Conservation (phyloP, 2,329 filamentous ascomycete genomes). For the Fusarium musae region DNA sequence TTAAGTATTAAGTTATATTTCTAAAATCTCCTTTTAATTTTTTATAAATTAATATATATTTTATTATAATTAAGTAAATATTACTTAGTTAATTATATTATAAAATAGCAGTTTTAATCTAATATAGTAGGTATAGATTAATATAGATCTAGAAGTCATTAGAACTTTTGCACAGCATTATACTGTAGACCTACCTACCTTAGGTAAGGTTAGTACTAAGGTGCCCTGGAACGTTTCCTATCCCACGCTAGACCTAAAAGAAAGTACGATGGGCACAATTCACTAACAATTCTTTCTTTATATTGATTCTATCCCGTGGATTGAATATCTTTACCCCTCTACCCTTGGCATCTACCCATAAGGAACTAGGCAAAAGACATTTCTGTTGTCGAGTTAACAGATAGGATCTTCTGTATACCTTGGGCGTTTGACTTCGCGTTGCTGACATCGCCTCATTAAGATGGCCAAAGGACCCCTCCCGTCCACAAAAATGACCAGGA, state of each 20-base stretch:
- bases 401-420: not conserved
- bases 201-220: not conserved
- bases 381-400: not conserved
- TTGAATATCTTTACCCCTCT: not conserved
- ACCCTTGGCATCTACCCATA: not conserved
- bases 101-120: too few relatives aligned
- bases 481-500: conserved; percentile 36
- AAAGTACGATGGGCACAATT: conserved; percentile 17
- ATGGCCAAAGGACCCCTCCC: conserved; percentile 31
- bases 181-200: not conserved
- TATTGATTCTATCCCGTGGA: not conserved
- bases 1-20: too few relatives aligned
- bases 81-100: too few relatives aligned
- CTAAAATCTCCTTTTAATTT: too few relatives aligned
- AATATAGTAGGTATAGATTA: too few relatives aligned
- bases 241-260: conserved; percentile 20
- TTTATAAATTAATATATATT: too few relatives aligned
- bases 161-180: too few relatives aligned
- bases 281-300: conserved; percentile 32
- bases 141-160: too few relatives aligned
- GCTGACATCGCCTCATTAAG: not conserved
- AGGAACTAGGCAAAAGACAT: not conserved
- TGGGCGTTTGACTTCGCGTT: not conserved
- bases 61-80: too few relatives aligned
- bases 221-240: not conserved